phyloP scores from a whole-genome alignment of 257 asterid species.

The Gynochthodes officinalis region DNA sequence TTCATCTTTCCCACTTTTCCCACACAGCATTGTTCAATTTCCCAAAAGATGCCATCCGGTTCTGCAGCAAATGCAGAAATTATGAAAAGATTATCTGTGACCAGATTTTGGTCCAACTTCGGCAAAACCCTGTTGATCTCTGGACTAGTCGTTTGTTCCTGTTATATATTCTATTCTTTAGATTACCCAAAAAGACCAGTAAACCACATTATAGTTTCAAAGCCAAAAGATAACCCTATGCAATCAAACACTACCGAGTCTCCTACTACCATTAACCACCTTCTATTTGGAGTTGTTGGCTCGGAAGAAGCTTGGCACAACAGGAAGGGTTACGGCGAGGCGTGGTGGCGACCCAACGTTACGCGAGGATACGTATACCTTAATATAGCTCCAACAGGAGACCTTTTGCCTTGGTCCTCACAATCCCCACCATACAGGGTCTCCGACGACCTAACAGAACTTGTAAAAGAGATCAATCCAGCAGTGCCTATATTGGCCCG shows the following conservation, averaged over 20 bases:
- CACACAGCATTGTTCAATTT: not conserved
- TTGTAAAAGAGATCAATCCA: conserved; percentile 30
- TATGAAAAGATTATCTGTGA: not conserved
- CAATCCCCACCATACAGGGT: not conserved
- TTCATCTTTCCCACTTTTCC: too few species aligned
- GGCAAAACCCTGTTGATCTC: not conserved
- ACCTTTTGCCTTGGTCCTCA: conserved; percentile 4
- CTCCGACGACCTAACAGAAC: conserved; percentile 13
- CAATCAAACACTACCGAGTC: not conserved
- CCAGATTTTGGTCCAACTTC: not conserved
- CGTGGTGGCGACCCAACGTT: not conserved
- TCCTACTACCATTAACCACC: not conserved
- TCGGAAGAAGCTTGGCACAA: not conserved
- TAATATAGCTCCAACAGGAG: not conserved
- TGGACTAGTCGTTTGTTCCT: not conserved
- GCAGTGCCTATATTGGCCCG: conserved; percentile 36
- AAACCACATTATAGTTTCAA: too few species aligned
- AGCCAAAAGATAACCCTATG: not conserved
- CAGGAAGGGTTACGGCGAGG: not conserved
- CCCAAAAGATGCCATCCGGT: not conserved
- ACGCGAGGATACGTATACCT: not conserved
- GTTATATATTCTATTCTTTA: not conserved
- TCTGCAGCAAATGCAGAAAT: not conserved
- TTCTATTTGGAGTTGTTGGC: not conserved
- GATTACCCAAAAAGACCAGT: not conserved